These are phyloP conservation scores for Pichiaceae sp. DNA, from an alignment of 1,139 yeast genomes.

Conservation along the genomic window DNA sequence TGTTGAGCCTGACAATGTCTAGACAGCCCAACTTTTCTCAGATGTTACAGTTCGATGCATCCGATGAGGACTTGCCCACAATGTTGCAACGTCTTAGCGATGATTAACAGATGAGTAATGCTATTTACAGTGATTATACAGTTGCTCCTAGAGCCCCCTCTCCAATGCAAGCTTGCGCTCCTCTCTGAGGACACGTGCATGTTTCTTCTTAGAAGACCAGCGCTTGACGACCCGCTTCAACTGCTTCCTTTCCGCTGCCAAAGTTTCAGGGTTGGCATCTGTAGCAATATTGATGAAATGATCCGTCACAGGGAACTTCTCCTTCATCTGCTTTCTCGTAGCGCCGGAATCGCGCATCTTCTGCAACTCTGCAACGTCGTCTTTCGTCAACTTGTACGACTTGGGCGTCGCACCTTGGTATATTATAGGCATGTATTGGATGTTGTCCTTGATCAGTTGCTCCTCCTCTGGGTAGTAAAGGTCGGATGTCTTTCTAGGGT, in stretches of 20 bases:
- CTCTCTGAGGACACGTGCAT: conserved; percentile 17
- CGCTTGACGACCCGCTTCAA: conserved; percentile 32
- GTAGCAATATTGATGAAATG: conserved; percentile 48
- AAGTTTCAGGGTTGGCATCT: conserved; percentile 23
- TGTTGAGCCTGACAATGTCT: conserved; percentile 1
- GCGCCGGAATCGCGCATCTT: conserved; percentile 46
- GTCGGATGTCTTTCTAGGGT: conserved; percentile 43
- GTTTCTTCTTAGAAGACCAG: conserved; percentile 39
- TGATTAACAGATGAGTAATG: neutral
- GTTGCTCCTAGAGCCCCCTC: conserved; percentile 7
- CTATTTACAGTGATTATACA: neutral
- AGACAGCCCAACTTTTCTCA: conserved; percentile 3
- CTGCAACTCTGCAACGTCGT: conserved; percentile 54
- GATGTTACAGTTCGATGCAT: conserved; percentile 3
- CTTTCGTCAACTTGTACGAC: conserved; percentile 52
- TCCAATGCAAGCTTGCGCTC: conserved; percentile 17
- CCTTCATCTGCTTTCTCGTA: conserved; percentile 59
- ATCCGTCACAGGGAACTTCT: conserved; percentile 50
- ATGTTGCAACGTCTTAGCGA: no score
- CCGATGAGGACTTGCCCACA: conserved; percentile 1
- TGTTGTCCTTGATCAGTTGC: conserved; percentile 26
- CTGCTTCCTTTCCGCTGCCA: conserved; percentile 10
- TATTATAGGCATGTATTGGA: conserved; percentile 45
- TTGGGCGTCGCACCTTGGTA: conserved; percentile 28
- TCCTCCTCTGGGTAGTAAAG: conserved; percentile 25